Percentiles rank a stretch among this genome's conserved stretches.
These are phyloP conservation scores for Hemisphaericaspora lyxosophila DNA, from an alignment of 1,139 yeast species.

Conservation along the genomic window DNA sequence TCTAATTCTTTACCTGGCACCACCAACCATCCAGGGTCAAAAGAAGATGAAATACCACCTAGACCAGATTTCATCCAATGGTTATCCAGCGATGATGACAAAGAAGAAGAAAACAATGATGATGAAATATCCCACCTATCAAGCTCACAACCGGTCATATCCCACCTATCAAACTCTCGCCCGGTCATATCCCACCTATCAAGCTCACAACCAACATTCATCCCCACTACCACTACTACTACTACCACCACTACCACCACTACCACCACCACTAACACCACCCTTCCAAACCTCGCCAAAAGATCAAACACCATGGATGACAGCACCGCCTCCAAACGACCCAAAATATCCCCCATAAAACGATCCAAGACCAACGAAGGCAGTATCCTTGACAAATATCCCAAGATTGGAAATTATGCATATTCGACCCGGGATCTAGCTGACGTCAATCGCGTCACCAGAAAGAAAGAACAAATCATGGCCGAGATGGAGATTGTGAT, in stretches of 20 bases:
- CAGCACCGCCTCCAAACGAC: not conserved
- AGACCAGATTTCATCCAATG: constrained; percentile 12
- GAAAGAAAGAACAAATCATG: constrained; percentile 51
- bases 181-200: not conserved
- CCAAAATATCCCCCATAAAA: constrained; percentile 4
- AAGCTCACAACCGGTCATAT: constrained; percentile 5
- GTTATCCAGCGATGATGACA: constrained; percentile 14
- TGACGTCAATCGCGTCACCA: constrained; percentile 49
- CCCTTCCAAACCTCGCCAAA: constrained; percentile 1
- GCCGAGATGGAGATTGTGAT: constrained; percentile 49
- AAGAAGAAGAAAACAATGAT: constrained; percentile 2
- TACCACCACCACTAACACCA: not conserved
- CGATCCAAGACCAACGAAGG: constrained; percentile 10
- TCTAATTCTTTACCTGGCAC: too few relatives aligned
- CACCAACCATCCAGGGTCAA: not conserved
- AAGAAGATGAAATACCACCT: not conserved
- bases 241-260: not conserved
- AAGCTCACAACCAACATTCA: not conserved
- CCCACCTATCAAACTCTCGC: not conserved
- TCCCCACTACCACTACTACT: not conserved
- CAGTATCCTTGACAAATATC: constrained; percentile 4
- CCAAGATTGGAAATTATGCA: constrained; percentile 10
- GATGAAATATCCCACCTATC: not conserved
- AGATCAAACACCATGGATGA: constrained; percentile 11
- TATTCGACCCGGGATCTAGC: constrained; percentile 36